Conservation (phyloP, 2,329 filamentous ascomycete species). For the Camillea tinctor region DNA sequence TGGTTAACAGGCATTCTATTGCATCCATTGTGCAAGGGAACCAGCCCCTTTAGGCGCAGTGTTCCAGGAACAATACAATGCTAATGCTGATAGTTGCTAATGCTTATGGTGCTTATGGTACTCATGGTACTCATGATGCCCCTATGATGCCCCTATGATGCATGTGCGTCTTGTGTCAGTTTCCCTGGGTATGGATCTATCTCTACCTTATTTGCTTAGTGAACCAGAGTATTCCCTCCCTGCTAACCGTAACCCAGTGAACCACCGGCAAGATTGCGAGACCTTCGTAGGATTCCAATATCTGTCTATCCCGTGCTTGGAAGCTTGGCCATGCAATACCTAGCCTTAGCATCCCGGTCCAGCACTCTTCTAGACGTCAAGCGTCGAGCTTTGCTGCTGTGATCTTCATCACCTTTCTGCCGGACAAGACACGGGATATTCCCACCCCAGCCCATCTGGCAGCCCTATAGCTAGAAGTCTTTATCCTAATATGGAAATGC, state of each 20-base stretch:
- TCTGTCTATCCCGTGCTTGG: slow-evolving; percentile 6
- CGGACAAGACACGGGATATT: slow-evolving; percentile 28
- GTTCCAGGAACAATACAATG: background rate
- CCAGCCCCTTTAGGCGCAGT: background rate
- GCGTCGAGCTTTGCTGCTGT: slow-evolving; percentile 11
- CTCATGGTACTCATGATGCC: no score
- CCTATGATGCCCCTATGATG: no score
- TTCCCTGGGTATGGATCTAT: slow-evolving; percentile 4
- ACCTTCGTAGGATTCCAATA: background rate
- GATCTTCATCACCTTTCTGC: slow-evolving; percentile 7
- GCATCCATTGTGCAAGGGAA: background rate
- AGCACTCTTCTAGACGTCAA: slow-evolving; percentile 15
- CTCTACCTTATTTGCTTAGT: slow-evolving; percentile 10
- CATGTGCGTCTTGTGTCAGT: slow-evolving; percentile 12
- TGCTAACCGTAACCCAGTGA: background rate
- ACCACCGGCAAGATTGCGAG: slow-evolving; percentile 8
- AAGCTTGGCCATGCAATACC: slow-evolving; percentile 2
- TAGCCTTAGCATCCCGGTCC: slow-evolving; percentile 6
- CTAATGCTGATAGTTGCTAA: no score
- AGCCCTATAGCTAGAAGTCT: slow-evolving; percentile 22
- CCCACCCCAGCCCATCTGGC: slow-evolving; percentile 14
- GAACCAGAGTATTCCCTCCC: slow-evolving; percentile 1
- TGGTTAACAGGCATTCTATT: slow-evolving; percentile 3
- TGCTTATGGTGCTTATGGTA: no score
- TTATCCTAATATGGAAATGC: slow-evolving; percentile 36